phyloP scores from a whole-genome alignment of 1,284 basidiomycete genomes.

The Pseudozyma pruni region DNA sequence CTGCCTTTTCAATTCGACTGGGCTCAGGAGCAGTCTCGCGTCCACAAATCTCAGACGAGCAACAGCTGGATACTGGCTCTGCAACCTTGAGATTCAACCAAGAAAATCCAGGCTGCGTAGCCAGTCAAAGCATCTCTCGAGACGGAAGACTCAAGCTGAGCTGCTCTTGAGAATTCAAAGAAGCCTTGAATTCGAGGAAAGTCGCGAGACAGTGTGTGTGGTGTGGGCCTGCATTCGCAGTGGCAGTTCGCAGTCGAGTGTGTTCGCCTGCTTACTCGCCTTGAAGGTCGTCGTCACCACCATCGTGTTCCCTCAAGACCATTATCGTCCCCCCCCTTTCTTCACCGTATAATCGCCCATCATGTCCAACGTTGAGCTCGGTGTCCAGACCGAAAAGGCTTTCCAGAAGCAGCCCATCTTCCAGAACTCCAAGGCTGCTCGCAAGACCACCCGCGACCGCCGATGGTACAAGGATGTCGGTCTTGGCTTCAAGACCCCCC shows the following conservation, averaged over 20 bases:
- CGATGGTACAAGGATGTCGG: slow-evolving; percentile 88
- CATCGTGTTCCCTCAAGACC: slow-evolving; percentile 39
- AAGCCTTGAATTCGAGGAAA: slow-evolving; percentile 6
- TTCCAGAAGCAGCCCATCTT: slow-evolving; percentile 96
- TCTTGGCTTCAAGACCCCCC: slow-evolving; percentile 77
- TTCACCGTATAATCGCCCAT: slow-evolving; percentile 51
- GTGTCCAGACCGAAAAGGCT: slow-evolving; percentile 67
- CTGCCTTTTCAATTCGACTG: no score
- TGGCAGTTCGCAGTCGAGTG: slow-evolving; percentile 1
- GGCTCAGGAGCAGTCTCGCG: no score
- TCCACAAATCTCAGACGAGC: no score
- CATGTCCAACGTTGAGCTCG: slow-evolving; percentile 67
- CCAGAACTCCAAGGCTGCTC: slow-evolving; percentile 94
- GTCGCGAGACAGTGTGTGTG: neutral
- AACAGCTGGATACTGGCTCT: no score
- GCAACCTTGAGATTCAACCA: no score
- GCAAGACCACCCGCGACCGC: slow-evolving; percentile 92
- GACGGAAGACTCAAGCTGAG: no score
- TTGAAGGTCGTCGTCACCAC: slow-evolving; percentile 36
- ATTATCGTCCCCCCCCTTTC: slow-evolving; percentile 19
- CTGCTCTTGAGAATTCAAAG: neutral
- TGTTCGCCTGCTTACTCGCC: slow-evolving; percentile 17
- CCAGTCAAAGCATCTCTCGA: no score
- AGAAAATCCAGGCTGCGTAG: no score
- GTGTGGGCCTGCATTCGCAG: neutral